These are phyloP conservation scores for Rubroboletus pulcherrimus DNA, from an alignment of 768 basidiomycete species.

Conservation along the genomic window DNA sequence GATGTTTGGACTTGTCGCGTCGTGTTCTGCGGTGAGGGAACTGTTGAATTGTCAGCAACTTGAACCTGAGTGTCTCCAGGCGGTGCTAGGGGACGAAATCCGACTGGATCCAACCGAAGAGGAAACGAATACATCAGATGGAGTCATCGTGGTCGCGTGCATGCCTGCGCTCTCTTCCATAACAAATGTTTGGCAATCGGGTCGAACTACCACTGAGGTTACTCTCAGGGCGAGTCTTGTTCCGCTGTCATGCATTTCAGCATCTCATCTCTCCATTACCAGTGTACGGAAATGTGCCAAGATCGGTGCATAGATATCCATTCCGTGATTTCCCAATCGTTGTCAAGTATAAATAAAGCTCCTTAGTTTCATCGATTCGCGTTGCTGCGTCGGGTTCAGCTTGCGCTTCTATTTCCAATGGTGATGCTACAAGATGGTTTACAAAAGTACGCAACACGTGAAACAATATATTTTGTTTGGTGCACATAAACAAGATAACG, in stretches of 20 bases:
- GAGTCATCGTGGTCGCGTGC: conserved; percentile 73
- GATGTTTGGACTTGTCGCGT: conserved; percentile 81
- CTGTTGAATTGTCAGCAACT: neutral
- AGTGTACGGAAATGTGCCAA: conserved; percentile 73
- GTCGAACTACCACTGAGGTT: conserved; percentile 54
- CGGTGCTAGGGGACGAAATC: conserved; percentile 51
- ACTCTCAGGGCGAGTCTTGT: conserved; percentile 51
- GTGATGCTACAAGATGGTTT: neutral
- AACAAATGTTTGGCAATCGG: conserved; percentile 86
- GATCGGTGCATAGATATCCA: conserved; percentile 73
- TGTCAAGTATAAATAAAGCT: conserved; percentile 35
- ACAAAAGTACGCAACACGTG: neutral
- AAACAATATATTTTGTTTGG: neutral
- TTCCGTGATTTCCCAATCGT: conserved; percentile 65
- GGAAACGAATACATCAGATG: conserved; percentile 56
- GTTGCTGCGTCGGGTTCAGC: neutral
- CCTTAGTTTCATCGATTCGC: conserved; percentile 2
- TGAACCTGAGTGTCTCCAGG: conserved; percentile 36
- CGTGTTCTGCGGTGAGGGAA: conserved; percentile 68
- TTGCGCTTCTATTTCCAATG: neutral
- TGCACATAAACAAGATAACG: neutral
- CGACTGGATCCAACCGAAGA: conserved; percentile 80
- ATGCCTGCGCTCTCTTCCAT: conserved; percentile 85
- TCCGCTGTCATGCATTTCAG: neutral
- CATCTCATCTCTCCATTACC: neutral